phyloP scores from a whole-genome alignment of 202 grass and related monocot species.

The Eragrostis tef region DNA sequence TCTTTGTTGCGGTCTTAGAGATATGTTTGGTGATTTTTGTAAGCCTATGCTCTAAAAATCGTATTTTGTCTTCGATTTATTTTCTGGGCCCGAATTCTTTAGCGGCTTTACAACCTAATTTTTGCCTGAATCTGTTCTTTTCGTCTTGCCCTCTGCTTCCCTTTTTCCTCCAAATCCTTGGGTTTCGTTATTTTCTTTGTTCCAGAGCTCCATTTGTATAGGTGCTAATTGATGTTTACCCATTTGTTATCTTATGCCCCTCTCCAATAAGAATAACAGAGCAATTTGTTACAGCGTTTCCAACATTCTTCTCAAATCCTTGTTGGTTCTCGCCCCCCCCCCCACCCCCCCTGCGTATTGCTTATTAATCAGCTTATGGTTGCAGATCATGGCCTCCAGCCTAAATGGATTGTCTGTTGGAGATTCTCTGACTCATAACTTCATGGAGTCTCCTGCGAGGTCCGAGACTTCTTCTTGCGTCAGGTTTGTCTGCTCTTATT shows the following conservation, averaged over 20 bases:
- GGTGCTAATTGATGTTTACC: background rate
- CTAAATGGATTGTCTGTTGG: constrained; percentile 88
- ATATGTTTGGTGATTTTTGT: background rate
- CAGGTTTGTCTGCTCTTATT: constrained; percentile 53
- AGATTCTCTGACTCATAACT: constrained; percentile 75
- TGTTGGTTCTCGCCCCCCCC: no score
- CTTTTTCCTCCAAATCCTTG: background rate
- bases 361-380: constrained; percentile 3
- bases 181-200: background rate
- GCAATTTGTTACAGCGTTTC: background rate
- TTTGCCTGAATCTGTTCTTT: background rate
- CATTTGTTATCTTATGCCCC: background rate
- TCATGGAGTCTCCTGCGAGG: constrained; percentile 84
- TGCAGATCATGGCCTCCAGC: constrained; percentile 97
- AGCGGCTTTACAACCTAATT: background rate
- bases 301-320: background rate
- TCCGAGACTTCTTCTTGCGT: constrained; percentile 65
- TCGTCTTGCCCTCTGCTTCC: background rate
- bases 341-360: no score
- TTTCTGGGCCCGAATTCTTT: background rate
- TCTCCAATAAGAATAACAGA: background rate
- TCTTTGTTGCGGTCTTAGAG: background rate
- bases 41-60: background rate
- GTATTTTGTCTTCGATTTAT: background rate
- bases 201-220: background rate